Percentiles rank a stretch among this genome's conserved stretches.
phyloP scores from a whole-genome alignment of 2,329 filamentous ascomycete genomes.

The Colletotrichum camelliae region DNA sequence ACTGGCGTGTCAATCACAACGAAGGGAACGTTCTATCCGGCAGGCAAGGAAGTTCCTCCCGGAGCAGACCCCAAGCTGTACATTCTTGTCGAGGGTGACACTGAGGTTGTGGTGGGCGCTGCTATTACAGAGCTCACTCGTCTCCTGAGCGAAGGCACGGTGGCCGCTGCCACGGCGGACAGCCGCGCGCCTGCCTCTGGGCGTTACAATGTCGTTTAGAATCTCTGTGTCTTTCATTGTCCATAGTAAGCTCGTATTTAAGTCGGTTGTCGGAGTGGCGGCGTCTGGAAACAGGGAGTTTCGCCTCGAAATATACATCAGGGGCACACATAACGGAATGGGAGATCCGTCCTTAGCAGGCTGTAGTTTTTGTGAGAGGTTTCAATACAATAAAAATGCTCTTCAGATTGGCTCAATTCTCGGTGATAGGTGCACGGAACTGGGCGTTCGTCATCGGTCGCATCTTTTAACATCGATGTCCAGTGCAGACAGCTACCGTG shows the following conservation, averaged over 20 bases:
- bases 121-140: constrained; percentile 91
- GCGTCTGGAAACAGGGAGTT: not conserved
- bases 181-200: constrained; percentile 78
- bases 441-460: not conserved
- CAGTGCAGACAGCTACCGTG: too few relatives aligned
- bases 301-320: not conserved
- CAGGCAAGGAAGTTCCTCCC: constrained; percentile 79
- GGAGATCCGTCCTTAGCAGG: not conserved
- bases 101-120: constrained; percentile 87
- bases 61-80: constrained; percentile 92
- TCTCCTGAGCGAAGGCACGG: constrained; percentile 86
- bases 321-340: not conserved
- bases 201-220: constrained; percentile 83
- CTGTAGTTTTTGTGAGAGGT: not conserved
- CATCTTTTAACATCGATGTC: not conserved
- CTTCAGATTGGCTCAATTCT: not conserved
- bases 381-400: not conserved
- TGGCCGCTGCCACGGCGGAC: constrained; percentile 88
- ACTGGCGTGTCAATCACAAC: constrained; percentile 97
- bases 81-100: constrained; percentile 96
- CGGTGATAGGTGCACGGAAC: not conserved
- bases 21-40: constrained; percentile 88
- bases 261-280: not conserved
- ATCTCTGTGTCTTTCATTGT: not conserved
- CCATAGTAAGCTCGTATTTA: not conserved